Conservation (phyloP, 805 yeast genomes). For the Kockiozyma suomiensis region DNA sequence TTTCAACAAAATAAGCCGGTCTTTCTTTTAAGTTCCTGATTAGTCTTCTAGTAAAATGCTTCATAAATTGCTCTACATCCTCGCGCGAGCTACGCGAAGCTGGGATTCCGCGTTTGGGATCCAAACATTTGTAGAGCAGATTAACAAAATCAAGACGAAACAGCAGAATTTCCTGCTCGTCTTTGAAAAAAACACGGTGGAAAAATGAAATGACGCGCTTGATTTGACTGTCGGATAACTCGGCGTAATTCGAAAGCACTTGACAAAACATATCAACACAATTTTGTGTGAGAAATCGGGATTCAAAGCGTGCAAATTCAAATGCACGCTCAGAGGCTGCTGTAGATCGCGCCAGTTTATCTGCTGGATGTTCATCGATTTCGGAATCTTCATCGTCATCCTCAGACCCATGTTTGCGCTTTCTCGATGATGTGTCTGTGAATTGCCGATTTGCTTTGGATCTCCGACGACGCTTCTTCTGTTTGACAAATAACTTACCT, state of each 20-base stretch:
- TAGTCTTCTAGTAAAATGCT: constrained; percentile 64
- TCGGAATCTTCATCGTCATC: constrained; percentile 44
- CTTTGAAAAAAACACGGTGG: constrained; percentile 66
- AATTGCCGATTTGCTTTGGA: not conserved
- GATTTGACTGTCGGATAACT: constrained; percentile 61
- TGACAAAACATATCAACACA: constrained; percentile 68
- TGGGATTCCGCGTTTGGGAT: constrained; percentile 53
- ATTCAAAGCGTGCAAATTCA: constrained; percentile 49
- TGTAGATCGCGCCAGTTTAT: constrained; percentile 35
- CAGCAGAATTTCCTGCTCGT: constrained; percentile 59
- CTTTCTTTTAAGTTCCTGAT: constrained; percentile 52
- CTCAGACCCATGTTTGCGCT: constrained; percentile 34
- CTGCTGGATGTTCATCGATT: constrained; percentile 38
- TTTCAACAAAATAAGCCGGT: constrained; percentile 61
- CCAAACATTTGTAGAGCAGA: constrained; percentile 55
- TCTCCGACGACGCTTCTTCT: constrained; percentile 41
- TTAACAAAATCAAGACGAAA: constrained; percentile 75
- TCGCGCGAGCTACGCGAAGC: constrained; percentile 49
- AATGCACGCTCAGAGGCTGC: constrained; percentile 50
- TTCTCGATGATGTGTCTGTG: not conserved
- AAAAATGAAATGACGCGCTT: constrained; percentile 68
- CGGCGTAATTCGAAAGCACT: constrained; percentile 61
- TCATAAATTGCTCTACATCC: constrained; percentile 66
- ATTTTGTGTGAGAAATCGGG: constrained; percentile 56
- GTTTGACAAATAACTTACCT: constrained; percentile 54